Evolutionary conservation across 768 basidiomycete genomes (phyloP).

Genomic region (Clitopilus passeckerianus): DNA sequence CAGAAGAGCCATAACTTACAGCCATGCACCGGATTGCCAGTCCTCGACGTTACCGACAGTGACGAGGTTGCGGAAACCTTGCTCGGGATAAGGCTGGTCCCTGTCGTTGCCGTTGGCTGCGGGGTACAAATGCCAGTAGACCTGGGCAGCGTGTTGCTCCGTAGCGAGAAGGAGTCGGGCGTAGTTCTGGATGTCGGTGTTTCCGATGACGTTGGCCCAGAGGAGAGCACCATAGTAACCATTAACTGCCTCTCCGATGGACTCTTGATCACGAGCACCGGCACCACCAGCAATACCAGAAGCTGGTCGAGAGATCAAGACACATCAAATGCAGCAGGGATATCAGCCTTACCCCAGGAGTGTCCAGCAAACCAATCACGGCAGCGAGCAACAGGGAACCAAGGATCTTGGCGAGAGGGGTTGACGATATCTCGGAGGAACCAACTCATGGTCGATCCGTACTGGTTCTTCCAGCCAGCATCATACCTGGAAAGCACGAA

Average conservation of each 20-base stretch:
- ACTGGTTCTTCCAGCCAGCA: conserved; percentile 18
- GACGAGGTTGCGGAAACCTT: conserved; percentile 19
- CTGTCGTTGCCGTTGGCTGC: conserved; percentile 20
- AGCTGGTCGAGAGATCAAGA: conserved; percentile 11
- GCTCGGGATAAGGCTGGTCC: conserved; percentile 29
- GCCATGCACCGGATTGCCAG: conserved; percentile 29
- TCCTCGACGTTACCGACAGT: conserved; percentile 32
- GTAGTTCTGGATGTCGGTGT: conserved; percentile 24
- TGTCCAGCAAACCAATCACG: conserved; percentile 32
- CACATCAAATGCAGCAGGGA: background rate
- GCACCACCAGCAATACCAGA: conserved; percentile 29
- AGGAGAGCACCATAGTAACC: conserved; percentile 29
- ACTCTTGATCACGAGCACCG: conserved; percentile 28
- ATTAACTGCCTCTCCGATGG: conserved; percentile 27
- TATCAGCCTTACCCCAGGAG: conserved; percentile 23
- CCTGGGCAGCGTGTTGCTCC: conserved; percentile 27
- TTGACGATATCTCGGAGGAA: conserved; percentile 29
- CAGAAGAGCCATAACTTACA: conserved; percentile 15
- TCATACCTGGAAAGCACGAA: conserved; percentile 13
- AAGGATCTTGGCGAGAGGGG: conserved; percentile 23
- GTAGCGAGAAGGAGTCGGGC: conserved; percentile 26
- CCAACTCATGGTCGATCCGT: conserved; percentile 17
- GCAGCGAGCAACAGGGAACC: conserved; percentile 24
- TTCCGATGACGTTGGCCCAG: conserved; percentile 24
- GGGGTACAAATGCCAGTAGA: conserved; percentile 32